These are phyloP conservation scores for Phaeosphaeriaceae sp. DNA, from an alignment of 2,329 filamentous ascomycete genomes.

Conservation along the genomic window DNA sequence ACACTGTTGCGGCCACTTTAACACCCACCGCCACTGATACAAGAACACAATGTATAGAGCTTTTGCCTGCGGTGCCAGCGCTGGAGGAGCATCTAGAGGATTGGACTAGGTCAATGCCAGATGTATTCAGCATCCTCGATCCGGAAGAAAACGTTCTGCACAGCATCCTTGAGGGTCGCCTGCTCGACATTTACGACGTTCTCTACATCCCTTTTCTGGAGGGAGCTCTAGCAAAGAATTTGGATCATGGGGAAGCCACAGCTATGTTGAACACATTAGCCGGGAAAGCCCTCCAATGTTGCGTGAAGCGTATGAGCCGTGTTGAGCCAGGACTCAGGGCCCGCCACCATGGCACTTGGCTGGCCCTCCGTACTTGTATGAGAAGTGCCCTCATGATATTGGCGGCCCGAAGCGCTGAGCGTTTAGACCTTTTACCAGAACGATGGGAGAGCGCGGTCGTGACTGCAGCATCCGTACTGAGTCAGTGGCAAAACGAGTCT, in stretches of 20 bases:
- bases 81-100: neutral
- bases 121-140: too few relatives aligned
- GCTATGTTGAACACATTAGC: neutral
- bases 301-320: neutral
- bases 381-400: neutral
- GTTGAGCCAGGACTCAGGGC: neutral
- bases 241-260: too few relatives aligned
- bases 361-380: neutral
- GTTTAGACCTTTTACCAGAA: too few relatives aligned
- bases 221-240: neutral
- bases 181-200: neutral
- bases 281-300: neutral
- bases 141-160: too few relatives aligned
- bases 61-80: too few relatives aligned
- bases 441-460: too few relatives aligned
- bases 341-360: neutral
- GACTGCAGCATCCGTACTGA: too few relatives aligned
- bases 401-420: too few relatives aligned
- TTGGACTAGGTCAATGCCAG: neutral
- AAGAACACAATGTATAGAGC: too few relatives aligned
- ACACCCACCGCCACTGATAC: too few relatives aligned
- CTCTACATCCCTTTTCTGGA: neutral
- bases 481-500: too few relatives aligned
- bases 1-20: neutral
- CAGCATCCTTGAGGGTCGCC: neutral